Percentiles rank a stretch among this genome's conserved stretches.
Conservation (phyloP, 805 yeast species). For the Pichia thaimueangensis region DNA sequence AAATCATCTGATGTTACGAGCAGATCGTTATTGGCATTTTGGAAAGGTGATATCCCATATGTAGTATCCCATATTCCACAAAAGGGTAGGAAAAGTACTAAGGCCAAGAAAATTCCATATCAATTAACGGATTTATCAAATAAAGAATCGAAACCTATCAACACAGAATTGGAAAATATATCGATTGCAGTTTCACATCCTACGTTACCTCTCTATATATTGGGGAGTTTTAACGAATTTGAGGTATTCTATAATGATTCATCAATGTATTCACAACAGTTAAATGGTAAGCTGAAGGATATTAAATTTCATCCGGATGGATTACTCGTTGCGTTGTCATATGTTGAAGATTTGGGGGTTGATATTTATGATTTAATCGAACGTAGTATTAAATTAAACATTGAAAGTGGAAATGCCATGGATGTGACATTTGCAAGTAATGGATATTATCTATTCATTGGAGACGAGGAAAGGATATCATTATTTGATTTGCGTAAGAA, state of each 20-base stretch:
- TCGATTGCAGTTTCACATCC: conserved; percentile 12
- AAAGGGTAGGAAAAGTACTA: conserved; percentile 1
- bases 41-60: conserved; percentile 10
- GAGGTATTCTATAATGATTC: conserved; percentile 6
- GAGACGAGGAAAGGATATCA: neutral
- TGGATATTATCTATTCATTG: conserved; percentile 50
- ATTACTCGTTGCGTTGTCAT: conserved; percentile 13
- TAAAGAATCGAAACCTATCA: conserved; percentile 7
- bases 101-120: neutral
- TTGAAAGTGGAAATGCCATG: neutral
- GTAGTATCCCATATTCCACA: neutral
- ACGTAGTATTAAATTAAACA: conserved; percentile 8
- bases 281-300: neutral
- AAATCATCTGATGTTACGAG: neutral
- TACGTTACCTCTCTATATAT: conserved; percentile 9
- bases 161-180: conserved; percentile 2
- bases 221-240: conserved; percentile 4
- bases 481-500: conserved; percentile 10
- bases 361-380: conserved; percentile 12
- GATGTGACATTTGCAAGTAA: conserved; percentile 30
- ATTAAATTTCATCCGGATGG: conserved; percentile 20
- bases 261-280: conserved; percentile 8
- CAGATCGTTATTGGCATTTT: conserved; percentile 5
- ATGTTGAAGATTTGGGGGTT: conserved; percentile 10
- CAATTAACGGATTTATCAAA: conserved; percentile 2